Percentiles rank a stretch among this genome's conserved stretches.
Evolutionary conservation across 1,284 basidiomycete genomes (phyloP).

Genomic region (Cryptococcus maquisensis): DNA sequence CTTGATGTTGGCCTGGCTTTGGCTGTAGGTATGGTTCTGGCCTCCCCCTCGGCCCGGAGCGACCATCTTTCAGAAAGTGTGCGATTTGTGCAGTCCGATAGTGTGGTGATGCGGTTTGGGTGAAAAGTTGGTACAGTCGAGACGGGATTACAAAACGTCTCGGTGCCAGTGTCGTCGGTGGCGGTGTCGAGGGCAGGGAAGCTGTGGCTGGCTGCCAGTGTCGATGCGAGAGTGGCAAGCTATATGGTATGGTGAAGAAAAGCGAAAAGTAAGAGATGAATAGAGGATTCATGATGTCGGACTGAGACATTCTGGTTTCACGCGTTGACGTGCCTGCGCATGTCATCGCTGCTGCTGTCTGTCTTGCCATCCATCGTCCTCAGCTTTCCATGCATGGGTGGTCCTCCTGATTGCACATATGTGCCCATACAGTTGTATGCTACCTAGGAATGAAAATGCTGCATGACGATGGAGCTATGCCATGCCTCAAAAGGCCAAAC

Average conservation of each 20-base stretch:
- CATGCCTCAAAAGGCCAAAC: no score
- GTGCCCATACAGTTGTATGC: no score
- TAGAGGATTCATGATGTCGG: no score
- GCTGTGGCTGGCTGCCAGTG: not conserved
- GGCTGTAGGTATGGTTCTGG: constrained; percentile 16
- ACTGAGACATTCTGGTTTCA: no score
- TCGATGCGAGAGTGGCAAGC: not conserved
- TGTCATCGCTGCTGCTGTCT: no score
- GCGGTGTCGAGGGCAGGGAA: not conserved
- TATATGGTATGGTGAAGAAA: not conserved
- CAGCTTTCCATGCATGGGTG: no score
- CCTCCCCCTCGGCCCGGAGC: constrained; percentile 14
- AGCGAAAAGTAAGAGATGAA: no score
- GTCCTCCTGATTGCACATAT: no score
- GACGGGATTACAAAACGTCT: not conserved
- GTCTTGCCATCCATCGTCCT: no score
- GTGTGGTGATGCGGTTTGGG: not conserved
- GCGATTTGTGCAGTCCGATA: not conserved
- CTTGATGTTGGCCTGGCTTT: constrained; percentile 27
- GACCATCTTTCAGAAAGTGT: constrained; percentile 6
- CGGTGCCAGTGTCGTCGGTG: not conserved
- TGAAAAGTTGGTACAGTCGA: not conserved
- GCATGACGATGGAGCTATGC: no score
- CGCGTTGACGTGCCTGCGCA: no score
- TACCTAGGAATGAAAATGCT: no score